Percentiles rank a stretch among this genome's conserved stretches.
Conservation (phyloP, 352 stramenopile genomes). For the Peronospora tabacina region DNA sequence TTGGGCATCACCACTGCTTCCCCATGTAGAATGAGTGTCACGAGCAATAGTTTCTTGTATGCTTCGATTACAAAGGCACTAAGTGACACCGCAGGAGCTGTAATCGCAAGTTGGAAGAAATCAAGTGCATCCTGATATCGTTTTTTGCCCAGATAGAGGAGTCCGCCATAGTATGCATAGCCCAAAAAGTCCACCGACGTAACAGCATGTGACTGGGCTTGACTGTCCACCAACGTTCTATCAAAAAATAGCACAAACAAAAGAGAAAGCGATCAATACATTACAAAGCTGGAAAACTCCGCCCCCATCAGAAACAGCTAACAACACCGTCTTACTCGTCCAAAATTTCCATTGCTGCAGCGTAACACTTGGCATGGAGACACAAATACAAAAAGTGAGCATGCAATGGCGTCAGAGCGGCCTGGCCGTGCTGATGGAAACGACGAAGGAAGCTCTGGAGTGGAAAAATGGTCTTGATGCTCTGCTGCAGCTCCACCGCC, state of each 20-base stretch:
- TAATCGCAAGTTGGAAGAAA: constrained; percentile 66
- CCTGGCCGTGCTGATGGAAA: constrained; percentile 51
- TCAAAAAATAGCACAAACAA: constrained; percentile 1
- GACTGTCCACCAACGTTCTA: constrained; percentile 67
- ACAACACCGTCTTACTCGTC: constrained; percentile 35
- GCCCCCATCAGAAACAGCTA: not conserved
- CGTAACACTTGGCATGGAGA: constrained; percentile 74
- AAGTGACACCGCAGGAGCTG: constrained; percentile 56
- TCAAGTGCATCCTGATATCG: constrained; percentile 65
- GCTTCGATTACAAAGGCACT: constrained; percentile 76
- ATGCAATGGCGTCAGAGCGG: constrained; percentile 56
- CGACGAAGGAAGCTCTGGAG: constrained; percentile 58
- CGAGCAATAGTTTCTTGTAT: constrained; percentile 77
- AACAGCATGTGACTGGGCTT: constrained; percentile 47
- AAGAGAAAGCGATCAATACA: constrained; percentile 12
- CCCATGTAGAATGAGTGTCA: constrained; percentile 52
- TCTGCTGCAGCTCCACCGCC: constrained; percentile 44
- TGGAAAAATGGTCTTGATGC: constrained; percentile 57
- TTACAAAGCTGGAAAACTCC: too few relatives aligned
- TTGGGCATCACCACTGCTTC: constrained; percentile 56
- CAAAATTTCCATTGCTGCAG: constrained; percentile 55
- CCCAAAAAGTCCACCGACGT: constrained; percentile 58
- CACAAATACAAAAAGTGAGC: constrained; percentile 74
- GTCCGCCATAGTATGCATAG: constrained; percentile 80
- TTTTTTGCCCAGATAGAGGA: constrained; percentile 71